Percentiles rank a stretch among this genome's conserved stretches.
These are phyloP conservation scores for Penicillium flavigenum DNA, from an alignment of 495 filamentous ascomycete genomes.

Conservation along the genomic window DNA sequence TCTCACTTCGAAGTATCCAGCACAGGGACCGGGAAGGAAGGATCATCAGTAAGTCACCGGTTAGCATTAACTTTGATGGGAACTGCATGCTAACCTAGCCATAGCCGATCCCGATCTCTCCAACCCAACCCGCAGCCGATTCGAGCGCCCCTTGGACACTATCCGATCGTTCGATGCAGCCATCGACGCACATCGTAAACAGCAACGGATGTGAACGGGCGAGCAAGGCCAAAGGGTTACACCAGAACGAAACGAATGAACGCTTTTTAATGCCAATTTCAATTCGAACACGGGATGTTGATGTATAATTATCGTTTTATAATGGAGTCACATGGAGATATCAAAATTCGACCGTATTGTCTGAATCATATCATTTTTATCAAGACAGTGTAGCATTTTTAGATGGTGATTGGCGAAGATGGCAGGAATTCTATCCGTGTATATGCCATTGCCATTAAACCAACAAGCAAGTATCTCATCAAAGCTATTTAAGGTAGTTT, in stretches of 20 bases:
- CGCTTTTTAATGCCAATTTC: constrained; percentile 12
- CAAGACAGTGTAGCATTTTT: background rate
- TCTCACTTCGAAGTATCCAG: constrained; percentile 66
- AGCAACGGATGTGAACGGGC: constrained; percentile 23
- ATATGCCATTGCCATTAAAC: background rate
- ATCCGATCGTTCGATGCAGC: constrained; percentile 89
- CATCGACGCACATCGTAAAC: constrained; percentile 59
- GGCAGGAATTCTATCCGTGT: background rate
- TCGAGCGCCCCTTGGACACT: constrained; percentile 90
- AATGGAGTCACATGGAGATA: constrained; percentile 2
- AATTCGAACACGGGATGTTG: constrained; percentile 10
- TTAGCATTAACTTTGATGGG: constrained; percentile 32
- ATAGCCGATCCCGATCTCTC: constrained; percentile 43
- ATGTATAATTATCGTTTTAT: constrained; percentile 15
- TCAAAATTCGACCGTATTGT: background rate
- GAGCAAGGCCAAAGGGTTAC: background rate
- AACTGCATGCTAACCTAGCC: constrained; percentile 6
- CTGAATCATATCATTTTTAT: background rate
- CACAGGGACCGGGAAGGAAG: constrained; percentile 81
- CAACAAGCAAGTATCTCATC: background rate
- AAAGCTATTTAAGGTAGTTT: background rate
- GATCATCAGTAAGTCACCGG: constrained; percentile 63
- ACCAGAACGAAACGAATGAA: constrained; percentile 16
- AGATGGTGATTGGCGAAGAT: background rate
- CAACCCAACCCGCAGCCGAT: constrained; percentile 74